These are phyloP conservation scores for Vitis rupestris DNA, from an alignment of 164 flowering plant species.

Conservation along the genomic window DNA sequence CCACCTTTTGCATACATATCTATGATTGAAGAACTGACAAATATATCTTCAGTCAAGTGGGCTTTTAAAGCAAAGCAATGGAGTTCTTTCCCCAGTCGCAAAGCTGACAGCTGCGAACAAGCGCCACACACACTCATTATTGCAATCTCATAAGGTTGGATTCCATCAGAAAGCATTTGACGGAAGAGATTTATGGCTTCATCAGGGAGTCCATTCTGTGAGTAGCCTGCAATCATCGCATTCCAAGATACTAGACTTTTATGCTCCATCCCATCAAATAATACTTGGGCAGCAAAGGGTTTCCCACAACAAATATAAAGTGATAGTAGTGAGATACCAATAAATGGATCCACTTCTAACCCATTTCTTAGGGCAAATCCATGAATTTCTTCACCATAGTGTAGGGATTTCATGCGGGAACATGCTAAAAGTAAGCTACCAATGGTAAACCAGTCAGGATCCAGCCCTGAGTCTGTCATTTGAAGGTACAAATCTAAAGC, in stretches of 20 bases:
- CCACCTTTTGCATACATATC: constrained; percentile 77
- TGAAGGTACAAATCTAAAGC: constrained; percentile 43
- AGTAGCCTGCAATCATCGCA: constrained; percentile 68
- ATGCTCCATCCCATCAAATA: constrained; percentile 46
- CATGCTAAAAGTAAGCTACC: constrained; percentile 67
- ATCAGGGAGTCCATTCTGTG: constrained; percentile 42
- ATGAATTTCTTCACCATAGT: constrained; percentile 55
- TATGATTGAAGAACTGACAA: constrained; percentile 47
- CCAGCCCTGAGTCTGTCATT: constrained; percentile 44
- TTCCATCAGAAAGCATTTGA: constrained; percentile 41
- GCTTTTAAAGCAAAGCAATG: constrained; percentile 56
- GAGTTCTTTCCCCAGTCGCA: constrained; percentile 54
- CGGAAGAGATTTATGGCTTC: constrained; percentile 45
- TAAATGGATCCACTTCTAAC: constrained; percentile 47
- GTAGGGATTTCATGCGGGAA: constrained; percentile 36
- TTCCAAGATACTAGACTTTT: constrained; percentile 59
- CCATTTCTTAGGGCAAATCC: constrained; percentile 56
- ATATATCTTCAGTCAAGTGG: constrained; percentile 31
- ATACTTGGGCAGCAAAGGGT: constrained; percentile 22
- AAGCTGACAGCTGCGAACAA: constrained; percentile 58
- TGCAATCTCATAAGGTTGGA: constrained; percentile 44
- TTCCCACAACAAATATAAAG: constrained; percentile 50
- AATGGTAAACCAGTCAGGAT: constrained; percentile 55
- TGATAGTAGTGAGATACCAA: constrained; percentile 52
- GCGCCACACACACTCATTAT: constrained; percentile 41